Evolutionary conservation across 179 eudicot species (phyloP).

Genomic region (Patellifolia procumbens): DNA sequence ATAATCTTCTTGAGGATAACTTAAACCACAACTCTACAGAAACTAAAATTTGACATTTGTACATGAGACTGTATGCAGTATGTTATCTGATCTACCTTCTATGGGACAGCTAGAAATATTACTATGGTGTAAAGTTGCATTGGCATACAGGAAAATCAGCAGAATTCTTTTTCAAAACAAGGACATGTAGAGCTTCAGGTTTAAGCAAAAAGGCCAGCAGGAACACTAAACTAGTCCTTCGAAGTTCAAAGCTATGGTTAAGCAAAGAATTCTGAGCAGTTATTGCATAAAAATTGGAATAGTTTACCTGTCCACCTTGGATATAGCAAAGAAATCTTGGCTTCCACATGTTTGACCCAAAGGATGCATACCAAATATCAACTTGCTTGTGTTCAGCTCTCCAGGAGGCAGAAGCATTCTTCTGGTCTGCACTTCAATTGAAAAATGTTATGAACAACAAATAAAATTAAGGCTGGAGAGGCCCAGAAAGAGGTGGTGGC

Average conservation of each 20-base stretch:
- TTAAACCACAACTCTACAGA: background rate
- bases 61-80: slow-evolving; percentile 9
- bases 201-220: background rate
- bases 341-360: slow-evolving; percentile 86
- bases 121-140: background rate
- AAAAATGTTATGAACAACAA: background rate
- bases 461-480: background rate
- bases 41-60: background rate
- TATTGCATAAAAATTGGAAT: background rate
- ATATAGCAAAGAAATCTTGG: slow-evolving; percentile 85
- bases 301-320: slow-evolving; percentile 87
- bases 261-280: background rate
- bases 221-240: background rate
- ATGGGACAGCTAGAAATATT: background rate
- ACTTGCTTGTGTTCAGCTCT: slow-evolving; percentile 57
- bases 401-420: slow-evolving; percentile 54
- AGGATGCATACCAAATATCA: slow-evolving; percentile 86
- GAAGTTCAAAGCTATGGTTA: background rate
- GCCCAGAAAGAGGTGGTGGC: background rate
- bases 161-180: background rate
- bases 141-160: background rate
- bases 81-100: background rate
- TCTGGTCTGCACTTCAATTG: slow-evolving; percentile 44
- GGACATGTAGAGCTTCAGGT: background rate
- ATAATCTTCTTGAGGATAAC: background rate